Conservation (phyloP, 2,329 filamentous ascomycete species). For the Ophiocordyceps camponoti-saundersi region DNA sequence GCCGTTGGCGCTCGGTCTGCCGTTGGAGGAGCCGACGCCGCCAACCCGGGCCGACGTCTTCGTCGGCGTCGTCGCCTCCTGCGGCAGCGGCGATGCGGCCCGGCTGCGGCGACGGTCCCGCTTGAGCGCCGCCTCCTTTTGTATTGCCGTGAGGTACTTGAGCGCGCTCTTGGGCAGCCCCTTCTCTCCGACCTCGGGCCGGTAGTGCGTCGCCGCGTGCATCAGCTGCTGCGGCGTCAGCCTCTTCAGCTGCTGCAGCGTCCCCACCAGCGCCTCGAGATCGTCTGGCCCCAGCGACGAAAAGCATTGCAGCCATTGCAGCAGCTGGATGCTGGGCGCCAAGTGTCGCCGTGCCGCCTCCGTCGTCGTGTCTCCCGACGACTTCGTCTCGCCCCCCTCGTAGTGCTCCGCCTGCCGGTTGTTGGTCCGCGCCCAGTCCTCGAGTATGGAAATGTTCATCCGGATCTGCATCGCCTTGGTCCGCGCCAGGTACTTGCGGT, state of each 20-base stretch:
- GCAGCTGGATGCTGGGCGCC: conserved; percentile 75
- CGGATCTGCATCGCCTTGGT: conserved; percentile 99
- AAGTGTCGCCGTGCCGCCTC: conserved; percentile 74
- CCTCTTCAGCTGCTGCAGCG: conserved; percentile 72
- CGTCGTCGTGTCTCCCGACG: conserved; percentile 72
- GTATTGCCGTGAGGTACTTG: conserved; percentile 68
- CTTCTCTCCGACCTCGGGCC: conserved; percentile 90
- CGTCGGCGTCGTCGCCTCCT: conserved; percentile 1
- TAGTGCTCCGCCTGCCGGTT: conserved; percentile 92
- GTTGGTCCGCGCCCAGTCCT: conserved; percentile 90
- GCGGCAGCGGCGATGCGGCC: conserved; percentile 23
- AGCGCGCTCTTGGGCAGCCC: conserved; percentile 72
- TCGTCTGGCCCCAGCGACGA: conserved; percentile 79
- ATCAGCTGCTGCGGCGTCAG: conserved; percentile 79
- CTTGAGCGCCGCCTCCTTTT: conserved; percentile 52
- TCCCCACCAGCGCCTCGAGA: conserved; percentile 72
- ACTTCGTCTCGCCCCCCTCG: conserved; percentile 74
- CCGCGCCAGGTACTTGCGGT: conserved; percentile 79
- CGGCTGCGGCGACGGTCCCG: conserved; percentile 35
- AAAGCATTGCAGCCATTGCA: conserved; percentile 97
- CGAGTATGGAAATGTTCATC: conserved; percentile 90
- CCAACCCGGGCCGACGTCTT: conserved; percentile 21
- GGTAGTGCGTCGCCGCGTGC: conserved; percentile 82
- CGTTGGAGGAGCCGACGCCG: not conserved
- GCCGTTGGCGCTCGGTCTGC: conserved; percentile 15